Percentiles rank a stretch among this genome's conserved stretches.
Evolutionary conservation across 1,284 basidiomycete species (phyloP).

Genomic region (Heterobasidion annosum): DNA sequence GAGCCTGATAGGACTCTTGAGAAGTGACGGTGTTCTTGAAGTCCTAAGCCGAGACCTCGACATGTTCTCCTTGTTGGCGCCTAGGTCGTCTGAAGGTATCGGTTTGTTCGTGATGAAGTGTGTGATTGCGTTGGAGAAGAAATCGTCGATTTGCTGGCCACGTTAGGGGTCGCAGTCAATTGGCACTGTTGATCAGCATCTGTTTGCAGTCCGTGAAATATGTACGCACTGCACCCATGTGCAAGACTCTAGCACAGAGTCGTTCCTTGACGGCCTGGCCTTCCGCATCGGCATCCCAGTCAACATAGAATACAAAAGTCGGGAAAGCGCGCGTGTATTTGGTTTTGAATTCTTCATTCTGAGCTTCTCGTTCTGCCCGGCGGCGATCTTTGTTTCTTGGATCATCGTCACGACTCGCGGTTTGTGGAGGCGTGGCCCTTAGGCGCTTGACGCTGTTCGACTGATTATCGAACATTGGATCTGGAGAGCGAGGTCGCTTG

Average conservation of each 20-base stretch:
- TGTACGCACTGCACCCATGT: constrained; percentile 72
- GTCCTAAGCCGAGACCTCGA: constrained; percentile 11
- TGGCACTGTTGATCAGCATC: neutral
- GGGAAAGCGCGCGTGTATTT: constrained; percentile 88
- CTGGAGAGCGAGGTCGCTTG: constrained; percentile 64
- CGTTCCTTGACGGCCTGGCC: constrained; percentile 30
- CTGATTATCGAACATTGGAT: constrained; percentile 27
- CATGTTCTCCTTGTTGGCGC: constrained; percentile 59
- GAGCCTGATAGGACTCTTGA: constrained; percentile 62
- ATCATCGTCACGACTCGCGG: constrained; percentile 15
- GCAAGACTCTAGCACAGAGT: constrained; percentile 46
- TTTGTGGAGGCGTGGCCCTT: constrained; percentile 19
- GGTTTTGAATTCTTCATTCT: constrained; percentile 65
- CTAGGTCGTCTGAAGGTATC: constrained; percentile 23
- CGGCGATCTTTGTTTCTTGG: constrained; percentile 26
- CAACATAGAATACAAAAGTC: constrained; percentile 80
- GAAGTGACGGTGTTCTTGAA: constrained; percentile 16
- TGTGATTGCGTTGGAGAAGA: constrained; percentile 78
- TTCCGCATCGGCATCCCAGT: constrained; percentile 50
- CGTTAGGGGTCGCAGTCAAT: neutral
- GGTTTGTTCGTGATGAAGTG: constrained; percentile 74
- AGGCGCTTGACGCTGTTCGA: constrained; percentile 23
- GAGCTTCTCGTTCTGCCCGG: constrained; percentile 44
- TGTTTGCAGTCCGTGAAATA: neutral
- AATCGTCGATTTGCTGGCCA: constrained; percentile 66